These are phyloP conservation scores for Populus deltoides DNA, from an alignment of 345 rosid species.

Conservation along the genomic window DNA sequence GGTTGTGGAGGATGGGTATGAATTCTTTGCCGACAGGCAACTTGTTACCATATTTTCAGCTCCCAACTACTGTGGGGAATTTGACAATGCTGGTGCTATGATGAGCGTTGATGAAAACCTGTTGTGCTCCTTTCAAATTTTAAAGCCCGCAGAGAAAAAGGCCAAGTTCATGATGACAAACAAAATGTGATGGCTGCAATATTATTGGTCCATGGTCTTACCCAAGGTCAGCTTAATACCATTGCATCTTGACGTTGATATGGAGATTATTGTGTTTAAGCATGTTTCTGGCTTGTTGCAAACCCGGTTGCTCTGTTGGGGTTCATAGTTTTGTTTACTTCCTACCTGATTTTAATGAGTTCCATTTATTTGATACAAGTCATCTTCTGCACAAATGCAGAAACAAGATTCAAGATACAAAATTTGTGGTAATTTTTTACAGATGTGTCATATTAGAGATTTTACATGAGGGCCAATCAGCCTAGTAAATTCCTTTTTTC, in stretches of 20 bases:
- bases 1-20: constrained; percentile 99
- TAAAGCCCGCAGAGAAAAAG: constrained; percentile 72
- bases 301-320: background rate
- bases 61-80: constrained; percentile 95
- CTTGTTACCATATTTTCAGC: constrained; percentile 95
- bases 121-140: constrained; percentile 95
- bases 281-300: background rate
- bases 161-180: constrained; percentile 40
- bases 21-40: constrained; percentile 90
- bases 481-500: too few relatives aligned
- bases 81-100: constrained; percentile 98
- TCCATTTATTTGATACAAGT: background rate
- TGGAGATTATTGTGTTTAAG: background rate
- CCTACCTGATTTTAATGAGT: background rate
- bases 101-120: constrained; percentile 86
- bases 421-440: too few relatives aligned
- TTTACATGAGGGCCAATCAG: too few relatives aligned
- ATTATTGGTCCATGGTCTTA: background rate
- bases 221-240: constrained; percentile 31
- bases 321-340: background rate
- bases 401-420: too few relatives aligned
- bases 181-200: constrained; percentile 49
- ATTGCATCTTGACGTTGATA: background rate
- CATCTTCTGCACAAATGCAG: too few relatives aligned
- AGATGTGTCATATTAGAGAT: too few relatives aligned